Evolutionary conservation across 257 asterid genomes (phyloP).

Genomic region (Lycium ferocissimum): DNA sequence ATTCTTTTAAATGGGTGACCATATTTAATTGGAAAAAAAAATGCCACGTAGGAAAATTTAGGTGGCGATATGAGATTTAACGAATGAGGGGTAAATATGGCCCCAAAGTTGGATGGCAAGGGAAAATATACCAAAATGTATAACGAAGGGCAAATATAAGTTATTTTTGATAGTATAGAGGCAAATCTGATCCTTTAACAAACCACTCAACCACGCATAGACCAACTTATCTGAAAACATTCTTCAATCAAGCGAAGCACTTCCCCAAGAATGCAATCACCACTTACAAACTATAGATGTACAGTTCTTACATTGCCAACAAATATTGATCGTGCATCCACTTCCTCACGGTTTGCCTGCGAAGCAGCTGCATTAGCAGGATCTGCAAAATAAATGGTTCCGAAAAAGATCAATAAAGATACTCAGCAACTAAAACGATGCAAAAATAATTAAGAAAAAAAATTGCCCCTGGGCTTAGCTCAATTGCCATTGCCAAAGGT

Average conservation of each 20-base stretch:
- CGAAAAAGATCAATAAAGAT: neutral
- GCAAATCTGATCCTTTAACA: too few species aligned
- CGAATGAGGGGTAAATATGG: too few species aligned
- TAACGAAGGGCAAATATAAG: too few species aligned
- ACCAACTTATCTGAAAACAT: constrained; percentile 8
- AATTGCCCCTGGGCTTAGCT: neutral
- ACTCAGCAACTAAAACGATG: neutral
- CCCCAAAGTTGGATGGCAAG: too few species aligned
- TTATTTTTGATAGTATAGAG: too few species aligned
- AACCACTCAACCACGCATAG: neutral
- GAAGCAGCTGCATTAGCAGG: constrained; percentile 82
- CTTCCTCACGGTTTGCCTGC: constrained; percentile 82
- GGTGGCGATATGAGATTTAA: too few species aligned
- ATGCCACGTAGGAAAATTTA: too few species aligned
- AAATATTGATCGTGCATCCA: constrained; percentile 82
- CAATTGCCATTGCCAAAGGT: too few species aligned
- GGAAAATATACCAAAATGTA: too few species aligned
- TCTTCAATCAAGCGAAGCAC: constrained; percentile 32
- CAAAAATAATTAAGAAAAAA: neutral
- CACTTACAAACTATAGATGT: constrained; percentile 9
- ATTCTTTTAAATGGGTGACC: too few species aligned
- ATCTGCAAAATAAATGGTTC: constrained; percentile 50
- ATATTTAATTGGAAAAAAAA: too few species aligned
- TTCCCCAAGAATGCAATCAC: constrained; percentile 22
- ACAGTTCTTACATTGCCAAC: constrained; percentile 88